Base-by-base conservation (phyloP, 768 basidiomycete genomes). In the Psilocybe subaeruginosa region DNA sequence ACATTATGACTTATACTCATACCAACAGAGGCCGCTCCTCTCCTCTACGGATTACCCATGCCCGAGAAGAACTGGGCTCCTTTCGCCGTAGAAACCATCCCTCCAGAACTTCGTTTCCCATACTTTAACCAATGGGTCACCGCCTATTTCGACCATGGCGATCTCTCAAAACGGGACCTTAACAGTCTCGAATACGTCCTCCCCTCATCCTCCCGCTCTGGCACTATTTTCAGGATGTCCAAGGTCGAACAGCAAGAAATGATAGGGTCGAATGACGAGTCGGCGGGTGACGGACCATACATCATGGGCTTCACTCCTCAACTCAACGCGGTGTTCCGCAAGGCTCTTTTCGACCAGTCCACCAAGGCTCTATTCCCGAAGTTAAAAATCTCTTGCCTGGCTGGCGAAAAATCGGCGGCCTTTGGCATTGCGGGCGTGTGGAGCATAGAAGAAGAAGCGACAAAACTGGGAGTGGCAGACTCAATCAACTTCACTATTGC, bases 151-250 rank as follows among this genome's bases (percentile, higher is more conserved):
- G 62, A 75, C 16, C 75, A 78, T 49, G 64, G 65, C 48, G 70
- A 74, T 49, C 54, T 75, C 29, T 52, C 67, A 2, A 62, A 67
- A 12, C 66, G 67, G 2, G 66, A 73, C 59, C 59, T 64, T 2
- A 63, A 70, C 60, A 33, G 58, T 0, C 72, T 77, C 8, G 59
- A 59, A 2, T 71, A 67, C 59, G 66, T 73, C 19, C 6, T 73
- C 11, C 69, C 73, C 0, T 58, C 68, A 3, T 39, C 61, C 3
- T 58, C 48, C 19, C 67, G 56, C 5, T 41, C 64, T 8, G 74
- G 74, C 7, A 70, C 69, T 0, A 62, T 72, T 17, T 77, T 64
- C 60, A 67, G 41, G 30, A 72, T 74, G 51, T 57, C 49, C 1
- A 45, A 47, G 14, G 51, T 54, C 5, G 54, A 56, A 12, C 14